Conservation (phyloP, 179 eudicot species). For the Spergularia azorica region DNA sequence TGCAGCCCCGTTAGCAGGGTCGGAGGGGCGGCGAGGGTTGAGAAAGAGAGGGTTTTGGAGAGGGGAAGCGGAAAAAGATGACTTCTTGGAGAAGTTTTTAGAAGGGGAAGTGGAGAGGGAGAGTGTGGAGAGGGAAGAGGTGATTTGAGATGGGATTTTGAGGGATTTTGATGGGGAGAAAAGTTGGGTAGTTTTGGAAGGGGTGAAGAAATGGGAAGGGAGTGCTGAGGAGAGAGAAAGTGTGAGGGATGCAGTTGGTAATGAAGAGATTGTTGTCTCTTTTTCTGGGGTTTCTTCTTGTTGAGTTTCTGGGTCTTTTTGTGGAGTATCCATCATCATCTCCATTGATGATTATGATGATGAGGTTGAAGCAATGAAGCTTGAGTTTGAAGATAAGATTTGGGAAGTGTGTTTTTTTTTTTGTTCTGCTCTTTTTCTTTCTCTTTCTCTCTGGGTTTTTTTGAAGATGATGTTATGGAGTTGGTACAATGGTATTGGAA, state of each 20-base stretch:
- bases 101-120: slow-evolving; percentile 50
- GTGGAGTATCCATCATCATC: slow-evolving; percentile 6
- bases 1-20: slow-evolving; percentile 71
- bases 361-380: not conserved
- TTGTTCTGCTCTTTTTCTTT: no score
- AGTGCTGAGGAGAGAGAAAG: slow-evolving; percentile 68
- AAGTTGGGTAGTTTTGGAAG: slow-evolving; percentile 37
- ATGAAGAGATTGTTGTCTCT: slow-evolving; percentile 16
- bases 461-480: no score
- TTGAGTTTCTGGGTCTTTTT: slow-evolving; percentile 28
- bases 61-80: slow-evolving; percentile 61
- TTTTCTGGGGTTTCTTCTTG: slow-evolving; percentile 22
- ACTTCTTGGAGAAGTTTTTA: slow-evolving; percentile 48
- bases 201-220: slow-evolving; percentile 49
- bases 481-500: no score
- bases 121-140: slow-evolving; percentile 46
- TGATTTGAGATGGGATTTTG: slow-evolving; percentile 63
- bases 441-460: no score
- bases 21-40: slow-evolving; percentile 69
- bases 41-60: slow-evolving; percentile 63
- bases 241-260: slow-evolving; percentile 64
- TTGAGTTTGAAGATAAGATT: no score
- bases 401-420: no score
- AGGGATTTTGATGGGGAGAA: slow-evolving; percentile 27
- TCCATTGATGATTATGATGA: slow-evolving; percentile 27